Percentiles rank a stretch among this genome's conserved stretches.
Evolutionary conservation across 1,284 basidiomycete genomes (phyloP).

Genomic region (Cryptococcus wingfieldii): DNA sequence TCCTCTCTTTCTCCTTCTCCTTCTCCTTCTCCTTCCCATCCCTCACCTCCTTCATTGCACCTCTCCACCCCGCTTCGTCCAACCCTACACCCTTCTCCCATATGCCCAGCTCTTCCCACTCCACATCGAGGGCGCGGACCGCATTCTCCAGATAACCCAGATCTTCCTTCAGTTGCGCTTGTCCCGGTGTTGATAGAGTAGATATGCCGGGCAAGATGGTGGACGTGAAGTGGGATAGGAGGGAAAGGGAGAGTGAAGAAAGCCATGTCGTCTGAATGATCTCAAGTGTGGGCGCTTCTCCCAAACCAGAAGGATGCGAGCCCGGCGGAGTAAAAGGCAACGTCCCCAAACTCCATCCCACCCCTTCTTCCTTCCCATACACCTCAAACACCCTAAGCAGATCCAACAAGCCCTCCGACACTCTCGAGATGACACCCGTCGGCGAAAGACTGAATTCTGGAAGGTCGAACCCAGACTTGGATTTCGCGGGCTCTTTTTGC

Average conservation of each 20-base stretch:
- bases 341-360: slow-evolving; percentile 82
- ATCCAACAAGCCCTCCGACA: slow-evolving; percentile 89
- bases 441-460: slow-evolving; percentile 91
- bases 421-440: slow-evolving; percentile 77
- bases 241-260: slow-evolving; percentile 73
- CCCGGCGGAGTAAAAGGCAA: slow-evolving; percentile 59
- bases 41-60: slow-evolving; percentile 1
- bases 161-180: slow-evolving; percentile 80
- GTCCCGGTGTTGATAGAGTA: slow-evolving; percentile 61
- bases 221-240: slow-evolving; percentile 66
- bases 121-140: slow-evolving; percentile 82
- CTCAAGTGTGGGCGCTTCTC: slow-evolving; percentile 55
- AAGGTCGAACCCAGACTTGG: slow-evolving; percentile 57
- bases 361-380: slow-evolving; percentile 83
- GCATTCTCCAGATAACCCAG: slow-evolving; percentile 85
- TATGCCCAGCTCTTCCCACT: slow-evolving; percentile 65
- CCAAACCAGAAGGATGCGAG: slow-evolving; percentile 1
- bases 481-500: slow-evolving; percentile 51
- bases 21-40: slow-evolving; percentile 4
- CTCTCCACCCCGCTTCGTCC: slow-evolving; percentile 52
- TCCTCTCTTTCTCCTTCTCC: slow-evolving; percentile 3
- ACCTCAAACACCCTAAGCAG: slow-evolving; percentile 90
- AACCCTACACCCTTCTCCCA: slow-evolving; percentile 67
- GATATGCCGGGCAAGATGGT: slow-evolving; percentile 61
- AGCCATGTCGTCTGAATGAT: slow-evolving; percentile 83